Conservation (phyloP, 2,329 filamentous ascomycete species). For the Claviceps lovelessii region DNA sequence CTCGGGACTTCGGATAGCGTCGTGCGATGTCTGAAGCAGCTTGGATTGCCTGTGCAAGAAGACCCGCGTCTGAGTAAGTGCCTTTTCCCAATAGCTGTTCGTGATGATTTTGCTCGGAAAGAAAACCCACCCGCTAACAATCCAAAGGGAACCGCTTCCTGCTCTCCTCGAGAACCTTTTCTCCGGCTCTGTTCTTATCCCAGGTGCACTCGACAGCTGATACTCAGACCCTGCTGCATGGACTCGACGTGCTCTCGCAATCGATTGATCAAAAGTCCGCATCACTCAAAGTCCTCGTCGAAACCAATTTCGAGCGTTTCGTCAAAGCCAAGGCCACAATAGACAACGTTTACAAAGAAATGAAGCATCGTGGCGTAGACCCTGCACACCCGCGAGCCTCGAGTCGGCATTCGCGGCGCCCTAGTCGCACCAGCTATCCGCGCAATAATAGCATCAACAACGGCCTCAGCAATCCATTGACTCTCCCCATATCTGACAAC, state of each 20-base stretch:
- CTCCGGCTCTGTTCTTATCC: constrained; percentile 78
- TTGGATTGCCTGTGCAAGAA: constrained; percentile 71
- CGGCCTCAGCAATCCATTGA: constrained; percentile 24
- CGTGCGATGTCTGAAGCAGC: constrained; percentile 59
- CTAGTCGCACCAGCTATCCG: constrained; percentile 53
- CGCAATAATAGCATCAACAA: constrained; percentile 29
- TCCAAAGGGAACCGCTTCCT: constrained; percentile 75
- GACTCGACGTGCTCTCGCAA: constrained; percentile 70
- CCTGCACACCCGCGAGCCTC: constrained; percentile 27
- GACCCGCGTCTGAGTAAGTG: constrained; percentile 59
- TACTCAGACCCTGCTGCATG: constrained; percentile 64
- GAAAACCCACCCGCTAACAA: constrained; percentile 6
- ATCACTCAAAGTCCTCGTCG: constrained; percentile 87
- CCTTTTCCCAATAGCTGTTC: not conserved
- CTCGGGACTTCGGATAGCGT: constrained; percentile 81
- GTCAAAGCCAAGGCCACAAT: constrained; percentile 95
- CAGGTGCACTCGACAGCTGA: constrained; percentile 80
- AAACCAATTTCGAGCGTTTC: constrained; percentile 97
- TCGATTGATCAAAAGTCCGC: constrained; percentile 98
- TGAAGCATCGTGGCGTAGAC: constrained; percentile 60
- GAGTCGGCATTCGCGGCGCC: constrained; percentile 47
- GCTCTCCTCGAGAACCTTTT: constrained; percentile 90
- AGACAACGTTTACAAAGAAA: constrained; percentile 96
- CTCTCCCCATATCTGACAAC: constrained; percentile 34
- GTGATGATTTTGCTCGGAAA: not conserved